Conservation (phyloP, 495 filamentous ascomycete species). For the Haplographium delicatum region DNA sequence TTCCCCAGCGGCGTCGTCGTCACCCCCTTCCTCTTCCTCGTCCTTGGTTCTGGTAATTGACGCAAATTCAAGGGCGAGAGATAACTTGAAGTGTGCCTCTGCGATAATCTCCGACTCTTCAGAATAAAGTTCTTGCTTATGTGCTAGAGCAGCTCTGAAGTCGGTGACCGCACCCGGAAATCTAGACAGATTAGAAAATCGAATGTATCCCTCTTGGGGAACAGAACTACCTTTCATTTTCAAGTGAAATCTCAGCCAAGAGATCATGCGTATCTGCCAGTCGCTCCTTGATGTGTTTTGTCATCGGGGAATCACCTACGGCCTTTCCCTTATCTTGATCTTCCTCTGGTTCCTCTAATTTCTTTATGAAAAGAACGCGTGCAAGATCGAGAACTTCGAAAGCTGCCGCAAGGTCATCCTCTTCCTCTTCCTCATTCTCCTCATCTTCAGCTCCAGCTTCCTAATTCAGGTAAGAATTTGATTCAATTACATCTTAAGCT, state of each 20-base stretch:
- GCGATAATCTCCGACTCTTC: conserved; percentile 76
- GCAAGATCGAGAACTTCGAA: conserved; percentile 91
- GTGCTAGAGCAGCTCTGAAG: conserved; percentile 63
- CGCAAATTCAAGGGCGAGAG: conserved; percentile 89
- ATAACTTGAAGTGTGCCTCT: conserved; percentile 94
- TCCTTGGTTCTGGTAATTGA: conserved; percentile 59
- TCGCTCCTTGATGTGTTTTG: conserved; percentile 68
- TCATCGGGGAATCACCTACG: conserved; percentile 39
- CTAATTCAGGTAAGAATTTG: conserved; percentile 2
- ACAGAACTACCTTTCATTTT: conserved; percentile 74
- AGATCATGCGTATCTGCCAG: conserved; percentile 88
- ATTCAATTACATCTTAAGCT: neutral
- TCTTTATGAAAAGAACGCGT: conserved; percentile 66
- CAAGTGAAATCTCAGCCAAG: conserved; percentile 87
- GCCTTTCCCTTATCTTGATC: conserved; percentile 49
- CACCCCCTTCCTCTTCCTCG: conserved; percentile 43
- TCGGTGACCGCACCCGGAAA: conserved; percentile 79
- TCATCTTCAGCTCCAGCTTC: conserved; percentile 32
- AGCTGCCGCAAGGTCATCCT: conserved; percentile 85
- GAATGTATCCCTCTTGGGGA: too few relatives aligned
- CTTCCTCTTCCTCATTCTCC: conserved; percentile 59
- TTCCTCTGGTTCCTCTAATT: conserved; percentile 41
- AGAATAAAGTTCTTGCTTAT: conserved; percentile 72
- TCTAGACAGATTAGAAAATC: conserved; percentile 31
- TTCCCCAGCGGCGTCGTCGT: conserved; percentile 25